Base-by-base conservation (phyloP, 2,329 filamentous ascomycete species). In the Fusarium coffeatum region DNA sequence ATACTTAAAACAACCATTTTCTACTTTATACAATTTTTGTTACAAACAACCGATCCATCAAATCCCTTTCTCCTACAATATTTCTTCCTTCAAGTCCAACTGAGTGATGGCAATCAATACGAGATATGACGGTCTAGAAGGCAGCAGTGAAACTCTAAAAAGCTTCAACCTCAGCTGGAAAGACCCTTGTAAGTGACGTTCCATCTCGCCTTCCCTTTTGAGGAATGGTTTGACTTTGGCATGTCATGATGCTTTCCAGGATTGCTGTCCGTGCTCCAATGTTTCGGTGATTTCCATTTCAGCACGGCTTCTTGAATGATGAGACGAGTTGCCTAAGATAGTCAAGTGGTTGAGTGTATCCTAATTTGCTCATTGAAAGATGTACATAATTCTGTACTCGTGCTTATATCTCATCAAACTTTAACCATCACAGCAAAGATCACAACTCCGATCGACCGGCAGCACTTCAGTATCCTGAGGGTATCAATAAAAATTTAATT, bases 401-500 rank as follows among this genome's bases (percentile, higher is more conserved):
- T 68, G 59, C 42, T 64, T 48, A 57, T 23, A 18, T 47, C 25
- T 11, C 18, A n/a, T 28, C n/a, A 12, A 30, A 18, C 23, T 25
- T 23, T 28, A 32, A 48, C 32, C 23, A 32, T 40, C 30, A 23
- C n/a, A 50, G 25, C 8, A 22, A 12, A 27, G 18, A 53, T 64
- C 59, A 66, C 64, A 64, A 54, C 61, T 66, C 57, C 46, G 37
- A 61, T 30, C 37, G 42, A 55, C 68, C 48, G 65, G 55, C 72
- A 75, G 72, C 72, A 74, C 64, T 72, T 74, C 62, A 71, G 67
- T 63, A 68, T 67, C 53, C 54, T 56, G 27, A 43, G 64, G 63
- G 64, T 66, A 71, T 67, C 62, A 72, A 66, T 66, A 69, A 60
- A 71, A 72, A 45, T 64, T 72, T 73, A 55, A 73, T 72, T 74